Evolutionary conservation across 441 rosid genomes (phyloP), one percentile per base, ranked within the genome.

Genomic region (Croton laevigatus): DNA sequence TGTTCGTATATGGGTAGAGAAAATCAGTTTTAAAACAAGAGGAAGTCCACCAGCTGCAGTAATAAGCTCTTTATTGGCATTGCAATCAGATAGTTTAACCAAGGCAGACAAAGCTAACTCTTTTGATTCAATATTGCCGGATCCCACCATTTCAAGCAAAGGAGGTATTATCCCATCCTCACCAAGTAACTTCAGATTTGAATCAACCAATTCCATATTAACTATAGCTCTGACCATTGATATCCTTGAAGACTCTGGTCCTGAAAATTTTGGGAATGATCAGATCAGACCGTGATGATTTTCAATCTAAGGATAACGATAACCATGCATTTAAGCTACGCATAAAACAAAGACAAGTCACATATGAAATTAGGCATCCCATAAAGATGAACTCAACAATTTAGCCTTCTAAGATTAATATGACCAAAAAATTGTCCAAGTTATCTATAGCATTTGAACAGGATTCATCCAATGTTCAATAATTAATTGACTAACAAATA

Each of bases 1-100:
- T 6, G 83, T 34, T 52, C 76, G 79, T 52, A 72, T 78, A 14
- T 62, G 84, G 37, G 78, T 54, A 23, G 83, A 71, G 76, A 76
- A 78, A 80, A 86, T 75, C 37, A 81, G 76, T 46, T 65, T 45
- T 45, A 83, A 48, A 77, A 88, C 66, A 38, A 63, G 71, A 66
- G 93, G 78, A 78, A 88, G 79, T 63, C 88, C 93, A 71, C 82
- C 88, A 78, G 74, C 76, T 49, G 79, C 73, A 69, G 93, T 83
- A 68, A 88, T 71, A 71, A 81, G 82, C 63, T 78, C 77, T 80
- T 82, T 86, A 65, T 86, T 86, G 74, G 80, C 72, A n/a, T 8
- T 53, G 32, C 79, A 86, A 76, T 66, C 59, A 7, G 84, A 80
- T 62, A 88, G 74, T 70, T 83, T 86, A 62, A 77, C 81, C 71